Conservation (phyloP, 495 filamentous ascomycete genomes). For the Penicillium simplicissimum region DNA sequence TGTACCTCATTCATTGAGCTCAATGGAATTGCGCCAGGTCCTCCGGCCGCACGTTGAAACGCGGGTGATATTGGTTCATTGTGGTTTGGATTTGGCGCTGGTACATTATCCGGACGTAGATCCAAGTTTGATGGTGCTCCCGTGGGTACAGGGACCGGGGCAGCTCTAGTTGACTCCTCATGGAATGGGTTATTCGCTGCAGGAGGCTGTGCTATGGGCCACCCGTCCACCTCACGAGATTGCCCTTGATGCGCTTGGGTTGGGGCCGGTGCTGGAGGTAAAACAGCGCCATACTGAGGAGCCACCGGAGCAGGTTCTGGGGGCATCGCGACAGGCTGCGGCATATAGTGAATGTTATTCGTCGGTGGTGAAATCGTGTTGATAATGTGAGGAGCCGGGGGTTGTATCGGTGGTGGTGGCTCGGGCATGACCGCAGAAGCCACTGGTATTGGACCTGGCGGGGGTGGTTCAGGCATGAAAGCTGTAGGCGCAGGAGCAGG, state of each 20-base stretch:
- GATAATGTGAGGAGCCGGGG: conserved; percentile 14
- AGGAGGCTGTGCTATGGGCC: neutral
- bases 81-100: neutral
- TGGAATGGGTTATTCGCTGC: neutral
- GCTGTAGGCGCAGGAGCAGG: conserved; percentile 14
- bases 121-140: neutral
- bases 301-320: neutral
- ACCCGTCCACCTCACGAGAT: neutral
- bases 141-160: neutral
- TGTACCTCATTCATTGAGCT: conserved; percentile 48
- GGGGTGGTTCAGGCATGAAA: conserved; percentile 5
- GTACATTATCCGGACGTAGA: neutral
- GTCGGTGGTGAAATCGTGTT: neutral
- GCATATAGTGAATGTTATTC: neutral
- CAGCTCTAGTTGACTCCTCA: neutral
- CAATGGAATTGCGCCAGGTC: conserved; percentile 47
- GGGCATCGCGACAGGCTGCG: neutral
- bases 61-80: conserved; percentile 40
- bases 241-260: neutral
- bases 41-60: conserved; percentile 42
- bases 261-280: neutral
- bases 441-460: neutral
- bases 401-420: conserved; percentile 9
- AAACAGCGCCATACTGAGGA: neutral
- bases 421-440: conserved; percentile 8